Conservation (phyloP, 1,284 basidiomycete genomes). For the Rhodotorula mucilaginosa region DNA sequence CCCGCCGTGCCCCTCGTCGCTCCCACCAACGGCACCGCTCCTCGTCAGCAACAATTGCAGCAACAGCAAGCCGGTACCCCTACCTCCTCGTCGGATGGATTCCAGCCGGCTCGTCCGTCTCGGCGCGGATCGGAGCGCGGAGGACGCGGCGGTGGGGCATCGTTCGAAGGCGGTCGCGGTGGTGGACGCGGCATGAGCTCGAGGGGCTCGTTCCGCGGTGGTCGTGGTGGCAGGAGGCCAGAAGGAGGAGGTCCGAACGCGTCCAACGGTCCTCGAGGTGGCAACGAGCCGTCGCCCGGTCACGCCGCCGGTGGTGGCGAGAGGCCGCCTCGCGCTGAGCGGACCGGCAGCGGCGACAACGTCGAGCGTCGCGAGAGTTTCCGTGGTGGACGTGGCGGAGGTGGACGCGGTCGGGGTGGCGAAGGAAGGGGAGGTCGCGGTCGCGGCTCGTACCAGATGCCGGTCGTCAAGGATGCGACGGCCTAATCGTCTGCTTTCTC, state of each 20-base stretch:
- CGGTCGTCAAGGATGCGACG: neutral
- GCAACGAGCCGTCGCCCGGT: neutral
- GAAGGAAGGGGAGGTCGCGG: neutral
- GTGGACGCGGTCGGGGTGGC: neutral
- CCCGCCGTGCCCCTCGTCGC: conserved; percentile 8
- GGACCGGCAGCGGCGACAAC: neutral
- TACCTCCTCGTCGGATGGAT: conserved; percentile 20
- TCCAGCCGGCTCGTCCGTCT: conserved; percentile 15
- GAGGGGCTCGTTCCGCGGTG: conserved; percentile 17
- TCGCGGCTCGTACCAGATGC: neutral
- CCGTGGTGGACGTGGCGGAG: neutral
- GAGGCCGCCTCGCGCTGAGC: neutral
- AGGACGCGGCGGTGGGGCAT: conserved; percentile 3
- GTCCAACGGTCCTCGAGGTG: neutral
- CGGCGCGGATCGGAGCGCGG: conserved; percentile 8
- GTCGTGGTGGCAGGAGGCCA: neutral
- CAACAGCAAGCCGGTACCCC: neutral
- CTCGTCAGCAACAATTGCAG: neutral
- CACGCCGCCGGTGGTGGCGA: neutral
- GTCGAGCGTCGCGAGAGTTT: neutral
- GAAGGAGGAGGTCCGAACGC: neutral
- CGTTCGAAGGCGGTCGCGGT: neutral
- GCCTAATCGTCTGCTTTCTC: neutral
- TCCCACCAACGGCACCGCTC: neutral
- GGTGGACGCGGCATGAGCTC: conserved; percentile 2